Evolutionary conservation across 805 yeast genomes (phyloP).

Genomic region (Saccharomycopsis synnaedendra): DNA sequence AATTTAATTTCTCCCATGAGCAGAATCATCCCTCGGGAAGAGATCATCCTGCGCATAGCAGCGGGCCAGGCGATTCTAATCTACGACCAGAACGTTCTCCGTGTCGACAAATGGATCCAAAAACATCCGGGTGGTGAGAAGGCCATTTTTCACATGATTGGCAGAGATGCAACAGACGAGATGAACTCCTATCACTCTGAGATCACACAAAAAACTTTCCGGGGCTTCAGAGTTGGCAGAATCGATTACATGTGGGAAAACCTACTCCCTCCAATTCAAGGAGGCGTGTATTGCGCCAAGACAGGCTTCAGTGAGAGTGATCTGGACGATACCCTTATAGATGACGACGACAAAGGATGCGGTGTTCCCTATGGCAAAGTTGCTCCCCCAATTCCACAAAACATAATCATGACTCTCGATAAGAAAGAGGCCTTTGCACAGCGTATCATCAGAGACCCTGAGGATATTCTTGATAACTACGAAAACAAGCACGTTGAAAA

Average conservation of each 20-base stretch:
- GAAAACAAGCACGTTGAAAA: slow-evolving; percentile 43
- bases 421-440: slow-evolving; percentile 21
- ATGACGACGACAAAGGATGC: slow-evolving; percentile 17
- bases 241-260: slow-evolving; percentile 61
- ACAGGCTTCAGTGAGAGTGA: not conserved
- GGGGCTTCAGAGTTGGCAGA: slow-evolving; percentile 52
- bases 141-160: slow-evolving; percentile 75
- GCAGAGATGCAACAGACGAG: slow-evolving; percentile 85
- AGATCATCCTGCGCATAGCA: slow-evolving; percentile 50
- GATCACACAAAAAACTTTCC: slow-evolving; percentile 40
- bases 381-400: slow-evolving; percentile 42
- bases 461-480: slow-evolving; percentile 38
- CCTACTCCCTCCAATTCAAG: slow-evolving; percentile 81
- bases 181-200: slow-evolving; percentile 73
- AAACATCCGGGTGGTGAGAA: slow-evolving; percentile 85
- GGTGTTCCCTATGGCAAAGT: slow-evolving; percentile 35
- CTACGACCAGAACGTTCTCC: slow-evolving; percentile 46
- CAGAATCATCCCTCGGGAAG: slow-evolving; percentile 27
- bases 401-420: slow-evolving; percentile 28
- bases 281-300: slow-evolving; percentile 36
- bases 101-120: slow-evolving; percentile 58
- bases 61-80: slow-evolving; percentile 63
- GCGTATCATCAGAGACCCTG: slow-evolving; percentile 41
- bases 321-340: slow-evolving; percentile 8
- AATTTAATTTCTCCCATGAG: not conserved